These are phyloP conservation scores for Amanita thiersii DNA, from an alignment of 768 basidiomycete genomes.

Conservation along the genomic window DNA sequence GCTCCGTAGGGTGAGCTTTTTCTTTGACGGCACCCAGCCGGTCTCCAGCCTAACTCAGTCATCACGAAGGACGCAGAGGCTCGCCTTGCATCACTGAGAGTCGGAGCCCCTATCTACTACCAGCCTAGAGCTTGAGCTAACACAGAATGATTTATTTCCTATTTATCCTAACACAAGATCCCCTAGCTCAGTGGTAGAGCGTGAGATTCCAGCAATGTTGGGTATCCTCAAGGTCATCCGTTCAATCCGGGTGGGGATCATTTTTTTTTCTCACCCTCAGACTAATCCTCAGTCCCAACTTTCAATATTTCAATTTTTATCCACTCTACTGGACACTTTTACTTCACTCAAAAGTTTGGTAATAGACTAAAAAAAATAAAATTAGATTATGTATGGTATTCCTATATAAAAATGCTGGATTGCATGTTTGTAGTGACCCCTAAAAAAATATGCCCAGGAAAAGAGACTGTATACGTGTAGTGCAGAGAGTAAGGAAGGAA, in stretches of 20 bases:
- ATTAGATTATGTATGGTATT: neutral
- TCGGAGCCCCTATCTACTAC: too few species aligned
- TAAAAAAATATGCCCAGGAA: neutral
- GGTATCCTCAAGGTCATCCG: neutral
- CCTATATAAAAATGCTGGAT: too few species aligned
- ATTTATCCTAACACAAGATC: too few species aligned
- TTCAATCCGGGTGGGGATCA: neutral
- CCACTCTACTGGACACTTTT: neutral
- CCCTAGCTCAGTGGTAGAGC: neutral
- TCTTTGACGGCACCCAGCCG: too few species aligned
- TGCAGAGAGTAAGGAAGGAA: neutral
- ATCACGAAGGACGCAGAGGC: too few species aligned
- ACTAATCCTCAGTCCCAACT: neutral
- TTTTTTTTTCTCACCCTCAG: too few species aligned
- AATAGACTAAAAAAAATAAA: neutral
- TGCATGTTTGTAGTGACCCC: neutral
- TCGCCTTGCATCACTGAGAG: too few species aligned
- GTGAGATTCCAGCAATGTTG: neutral
- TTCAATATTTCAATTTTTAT: neutral
- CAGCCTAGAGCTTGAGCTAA: too few species aligned
- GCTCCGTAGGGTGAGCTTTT: too few species aligned
- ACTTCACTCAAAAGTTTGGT: neutral
- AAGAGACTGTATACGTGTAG: neutral
- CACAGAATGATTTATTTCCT: too few species aligned
- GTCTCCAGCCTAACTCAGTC: too few species aligned